A percentile compares a stretch with the other conserved stretches of the same genome.
These are phyloP conservation scores for Dipteronia dyeriana DNA, from an alignment of 345 rosid species.

Conservation along the genomic window DNA sequence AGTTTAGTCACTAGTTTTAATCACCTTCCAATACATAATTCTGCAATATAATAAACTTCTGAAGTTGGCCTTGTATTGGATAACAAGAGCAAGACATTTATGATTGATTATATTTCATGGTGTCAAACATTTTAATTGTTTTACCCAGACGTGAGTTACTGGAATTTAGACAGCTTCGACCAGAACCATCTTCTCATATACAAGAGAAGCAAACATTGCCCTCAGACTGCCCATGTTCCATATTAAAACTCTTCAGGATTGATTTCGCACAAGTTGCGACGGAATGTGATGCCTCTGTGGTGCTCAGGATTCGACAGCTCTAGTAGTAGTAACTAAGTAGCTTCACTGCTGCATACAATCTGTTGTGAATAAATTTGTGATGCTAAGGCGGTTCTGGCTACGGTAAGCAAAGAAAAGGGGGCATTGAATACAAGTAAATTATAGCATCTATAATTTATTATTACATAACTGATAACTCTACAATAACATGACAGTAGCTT, in stretches of 20 bases:
- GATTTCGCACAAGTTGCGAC: neutral
- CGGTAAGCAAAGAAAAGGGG: no score
- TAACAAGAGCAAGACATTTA: neutral
- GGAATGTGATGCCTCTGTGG: neutral
- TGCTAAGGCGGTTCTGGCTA: no score
- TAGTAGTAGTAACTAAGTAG: neutral
- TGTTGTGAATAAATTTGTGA: no score
- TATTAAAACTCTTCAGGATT: neutral
- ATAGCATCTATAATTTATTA: slow-evolving; percentile 11
- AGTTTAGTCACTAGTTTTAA: neutral
- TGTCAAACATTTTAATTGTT: neutral
- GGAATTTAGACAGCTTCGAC: neutral
- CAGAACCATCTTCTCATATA: neutral
- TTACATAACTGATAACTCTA: slow-evolving; percentile 22
- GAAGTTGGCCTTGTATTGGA: neutral
- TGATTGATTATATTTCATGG: neutral
- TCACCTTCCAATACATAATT: neutral
- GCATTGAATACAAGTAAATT: neutral
- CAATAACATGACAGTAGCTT: slow-evolving; percentile 20
- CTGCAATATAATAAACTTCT: neutral
- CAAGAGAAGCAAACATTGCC: neutral
- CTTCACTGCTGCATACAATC: no score
- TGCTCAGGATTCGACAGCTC: neutral
- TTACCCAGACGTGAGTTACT: neutral
- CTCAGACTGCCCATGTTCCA: no score